Evolutionary conservation across 148 eudicot genomes (phyloP), one percentile per base, ranked within the genome.

Genomic region (Fagopyrum tataricum): DNA sequence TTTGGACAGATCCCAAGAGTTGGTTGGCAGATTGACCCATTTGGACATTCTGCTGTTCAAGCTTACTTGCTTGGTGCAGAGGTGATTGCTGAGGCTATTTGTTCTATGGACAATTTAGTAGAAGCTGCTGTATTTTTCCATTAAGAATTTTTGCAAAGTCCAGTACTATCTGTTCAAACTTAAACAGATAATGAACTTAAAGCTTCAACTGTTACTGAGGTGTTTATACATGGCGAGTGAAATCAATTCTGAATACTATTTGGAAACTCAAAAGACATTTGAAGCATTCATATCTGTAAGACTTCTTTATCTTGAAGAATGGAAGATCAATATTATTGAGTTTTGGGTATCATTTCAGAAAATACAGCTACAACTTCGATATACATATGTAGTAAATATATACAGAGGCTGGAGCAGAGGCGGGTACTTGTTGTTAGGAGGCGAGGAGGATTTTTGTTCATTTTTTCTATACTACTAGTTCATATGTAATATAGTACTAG

Each of bases 11-110:
- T 72, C 69, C 95, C 95, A 53, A 87, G 91, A 80, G 86, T 87
- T 68, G 95, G 95, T 75, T 90, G 95, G 95, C 95, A 90, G 82
- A 90, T 90, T 76, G 95, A 90, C 81, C 95, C 95, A 43, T 90
- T 90, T 75, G 95, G 95, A 59, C 95, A 90, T 84, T 90, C 95
- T 59, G 91, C 95, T 82, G 95, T 90, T 78, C 95, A 90, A 79
- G 95, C 88, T 75, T 90, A 90, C 80, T 77, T 90, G 86, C 84
- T 90, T 44, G 90, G 95, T 81, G 91, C 91, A 7, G 95, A 90
- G 91, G 95, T 90, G 78, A 53, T 43, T 48, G 18, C 15, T 24
- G 18, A 61, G 21, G 13, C 21, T 23, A 6, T 66, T 66, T 66
- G 70, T 12, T 26, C 70, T 31, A 13, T 15, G 14, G 37, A 20